Evolutionary conservation across 2,329 filamentous ascomycete species (phyloP), one percentile per base, ranked within the genome.

Genomic region (Beauveria brongniartii): DNA sequence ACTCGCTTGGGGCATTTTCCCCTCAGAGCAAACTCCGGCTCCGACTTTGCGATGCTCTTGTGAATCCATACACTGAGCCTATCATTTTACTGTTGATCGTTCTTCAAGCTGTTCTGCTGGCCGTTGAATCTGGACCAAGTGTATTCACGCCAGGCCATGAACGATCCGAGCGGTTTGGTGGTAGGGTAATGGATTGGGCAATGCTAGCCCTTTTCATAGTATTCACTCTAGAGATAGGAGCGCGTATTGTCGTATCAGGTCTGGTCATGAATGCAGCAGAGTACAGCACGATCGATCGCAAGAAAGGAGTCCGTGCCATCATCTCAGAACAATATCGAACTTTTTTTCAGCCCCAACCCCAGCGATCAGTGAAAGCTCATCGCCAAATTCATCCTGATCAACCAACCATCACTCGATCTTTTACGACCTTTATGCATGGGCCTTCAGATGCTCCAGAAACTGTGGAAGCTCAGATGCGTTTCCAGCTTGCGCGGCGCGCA

Each of bases 231-330:
- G 95, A 99, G 73, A 82, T 95, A 41, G 77, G 88, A 60, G 86
- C 90, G 63, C 89, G 92, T 60, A 87, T 92, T 47, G 88, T 99
- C 63, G 95, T 99, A 0, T 99, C 94, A 0, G 95, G 94, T 0
- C 89, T 99, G 67, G 80, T 99, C 37, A 79, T 96, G 65, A 99
- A 99, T 70, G 90, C 94, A 1, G 78, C 85, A 9, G 92, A 97
- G 70, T 97, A 97, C 73, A 96, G 91, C 73, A 95, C 92, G 5
- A 89, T 95, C 64, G 90, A 95, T 72, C 84, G 90, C 58, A 84
- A 88, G 65, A 80, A 87, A 37, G 90, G 92, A 12, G 75, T 96
- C 9, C 85, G 84, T 57, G 86, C 87, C 65, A 90, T 88, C 12
- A 78, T 97, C 22, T 77, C 85, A 47, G 87, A 90, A 63, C 92